Evolutionary conservation across 129 eudicot species (phyloP).

Genomic region (Daucus carota): DH1_v3.0 NC_030382.2:41150501-41151000

Average conservation of each 20-base stretch:
- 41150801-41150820: background rate
- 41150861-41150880: no score
- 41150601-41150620: constrained; percentile 13
- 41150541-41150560: background rate
- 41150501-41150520: background rate
- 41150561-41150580: background rate
- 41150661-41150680: constrained; percentile 53
- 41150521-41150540: background rate
- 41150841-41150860: no score
- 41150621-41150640: constrained; percentile 45
- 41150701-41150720: constrained; percentile 37
- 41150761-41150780: background rate
- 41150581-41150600: background rate
- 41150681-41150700: constrained; percentile 54
- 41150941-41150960: no score
- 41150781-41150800: background rate
- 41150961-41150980: no score
- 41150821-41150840: background rate
- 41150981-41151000: no score
- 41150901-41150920: no score
- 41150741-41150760: background rate
- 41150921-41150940: no score
- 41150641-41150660: constrained; percentile 48
- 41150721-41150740: background rate
- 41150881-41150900: no score